These are phyloP conservation scores for Tolypocladium album DNA, from an alignment of 2,329 filamentous ascomycete genomes.

Conservation along the genomic window DNA sequence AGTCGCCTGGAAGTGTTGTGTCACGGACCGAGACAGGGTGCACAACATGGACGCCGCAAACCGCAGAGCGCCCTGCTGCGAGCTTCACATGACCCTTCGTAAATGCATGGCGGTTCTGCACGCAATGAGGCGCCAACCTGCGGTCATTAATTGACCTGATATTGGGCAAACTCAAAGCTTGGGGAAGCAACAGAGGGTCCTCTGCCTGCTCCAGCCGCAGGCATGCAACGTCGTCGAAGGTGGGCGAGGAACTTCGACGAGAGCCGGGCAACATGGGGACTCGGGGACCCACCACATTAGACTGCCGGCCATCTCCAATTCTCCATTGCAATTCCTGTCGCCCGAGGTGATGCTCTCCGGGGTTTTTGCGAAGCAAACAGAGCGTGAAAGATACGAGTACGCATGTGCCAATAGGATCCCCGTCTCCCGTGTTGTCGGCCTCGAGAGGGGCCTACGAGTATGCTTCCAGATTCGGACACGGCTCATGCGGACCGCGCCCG, in stretches of 20 bases:
- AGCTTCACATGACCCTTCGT: not conserved
- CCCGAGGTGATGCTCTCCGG: not conserved
- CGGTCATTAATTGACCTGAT: not conserved
- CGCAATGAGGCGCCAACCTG: no score
- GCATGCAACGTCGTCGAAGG: not conserved
- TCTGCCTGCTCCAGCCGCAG: not conserved
- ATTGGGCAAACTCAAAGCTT: not conserved
- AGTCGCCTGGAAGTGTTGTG: not conserved
- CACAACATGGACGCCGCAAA: not conserved
- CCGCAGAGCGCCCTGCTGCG: not conserved
- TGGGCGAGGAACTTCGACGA: not conserved
- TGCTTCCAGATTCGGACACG: not conserved
- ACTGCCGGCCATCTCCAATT: not conserved
- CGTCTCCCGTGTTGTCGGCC: no score
- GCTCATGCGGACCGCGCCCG: not conserved
- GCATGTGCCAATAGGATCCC: not conserved
- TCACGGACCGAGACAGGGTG: not conserved
- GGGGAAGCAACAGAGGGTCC: not conserved
- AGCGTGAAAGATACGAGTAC: not conserved
- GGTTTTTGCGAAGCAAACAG: not conserved
- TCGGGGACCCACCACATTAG: no score
- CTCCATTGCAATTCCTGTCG: no score
- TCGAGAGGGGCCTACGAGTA: not conserved
- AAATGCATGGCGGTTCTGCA: not conserved
- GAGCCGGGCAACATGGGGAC: not conserved